A percentile compares a stretch with the other conserved stretches of the same genome.
These are phyloP conservation scores for Clonostachys sp. DNA, from an alignment of 2,329 filamentous ascomycete species.

Conservation along the genomic window DNA sequence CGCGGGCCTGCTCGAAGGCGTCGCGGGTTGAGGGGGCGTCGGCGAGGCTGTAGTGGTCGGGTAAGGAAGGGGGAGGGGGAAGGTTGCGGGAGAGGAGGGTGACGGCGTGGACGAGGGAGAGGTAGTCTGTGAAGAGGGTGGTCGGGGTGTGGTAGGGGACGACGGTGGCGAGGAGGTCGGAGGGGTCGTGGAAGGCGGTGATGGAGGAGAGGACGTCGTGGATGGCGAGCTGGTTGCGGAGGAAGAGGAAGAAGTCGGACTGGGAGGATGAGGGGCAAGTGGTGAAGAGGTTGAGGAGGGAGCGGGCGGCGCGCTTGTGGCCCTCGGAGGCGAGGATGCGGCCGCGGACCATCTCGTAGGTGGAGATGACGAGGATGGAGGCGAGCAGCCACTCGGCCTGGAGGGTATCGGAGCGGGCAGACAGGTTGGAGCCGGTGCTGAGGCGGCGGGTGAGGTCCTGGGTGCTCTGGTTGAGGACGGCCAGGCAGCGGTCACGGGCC, in stretches of 20 bases:
- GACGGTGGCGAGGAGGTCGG: not conserved
- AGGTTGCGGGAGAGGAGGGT: not conserved
- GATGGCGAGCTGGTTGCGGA: slow-evolving; percentile 6
- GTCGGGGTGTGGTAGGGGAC: too few relatives aligned
- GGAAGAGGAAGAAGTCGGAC: slow-evolving; percentile 1
- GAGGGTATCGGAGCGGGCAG: not conserved
- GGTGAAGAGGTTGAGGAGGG: too few relatives aligned
- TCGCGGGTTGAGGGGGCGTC: not conserved
- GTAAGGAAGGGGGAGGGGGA: not conserved
- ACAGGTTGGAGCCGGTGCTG: too few relatives aligned
- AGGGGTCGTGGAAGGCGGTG: slow-evolving; percentile 2
- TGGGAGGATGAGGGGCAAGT: not conserved
- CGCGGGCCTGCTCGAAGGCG: not conserved
- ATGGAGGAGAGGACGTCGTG: slow-evolving; percentile 7
- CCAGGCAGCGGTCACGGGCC: not conserved
- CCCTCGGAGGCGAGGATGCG: slow-evolving; percentile 2
- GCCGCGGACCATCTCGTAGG: slow-evolving; percentile 7
- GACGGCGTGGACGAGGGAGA: not conserved
- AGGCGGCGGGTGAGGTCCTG: too few relatives aligned
- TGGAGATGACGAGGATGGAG: slow-evolving; percentile 5
- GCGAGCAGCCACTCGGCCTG: slow-evolving; percentile 7
- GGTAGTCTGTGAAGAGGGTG: not conserved
- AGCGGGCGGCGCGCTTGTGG: too few relatives aligned
- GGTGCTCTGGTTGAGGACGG: too few relatives aligned
- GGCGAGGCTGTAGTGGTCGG: too few relatives aligned